Conservation (phyloP, 116 monocot species). For the Zostera marina region DNA sequence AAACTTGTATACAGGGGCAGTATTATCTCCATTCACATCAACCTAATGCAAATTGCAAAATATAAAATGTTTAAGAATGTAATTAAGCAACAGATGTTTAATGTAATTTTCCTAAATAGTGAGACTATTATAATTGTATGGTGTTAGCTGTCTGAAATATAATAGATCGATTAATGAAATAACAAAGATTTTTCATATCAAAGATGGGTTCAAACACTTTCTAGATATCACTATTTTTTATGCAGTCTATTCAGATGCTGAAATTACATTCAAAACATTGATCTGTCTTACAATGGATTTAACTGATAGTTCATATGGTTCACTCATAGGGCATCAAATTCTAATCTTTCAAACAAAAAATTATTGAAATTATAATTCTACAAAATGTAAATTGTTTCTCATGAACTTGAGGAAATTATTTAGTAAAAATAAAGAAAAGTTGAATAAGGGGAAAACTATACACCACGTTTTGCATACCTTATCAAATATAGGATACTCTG, state of each 20-base stretch:
- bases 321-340: not conserved
- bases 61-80: not conserved
- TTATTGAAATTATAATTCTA: not conserved
- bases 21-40: constrained; percentile 64
- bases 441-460: not conserved
- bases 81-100: not conserved
- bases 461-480: constrained; percentile 26
- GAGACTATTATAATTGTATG: not conserved
- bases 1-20: constrained; percentile 75
- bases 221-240: too few species aligned
- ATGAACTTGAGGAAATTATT: not conserved
- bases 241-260: too few species aligned
- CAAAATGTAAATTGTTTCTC: not conserved
- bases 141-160: too few species aligned
- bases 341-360: not conserved
- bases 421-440: not conserved
- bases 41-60: constrained; percentile 26
- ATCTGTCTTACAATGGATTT: too few species aligned
- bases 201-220: too few species aligned
- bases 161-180: too few species aligned
- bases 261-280: too few species aligned
- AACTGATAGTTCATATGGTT: too few species aligned
- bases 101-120: not conserved
- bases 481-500: constrained; percentile 81
- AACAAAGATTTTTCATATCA: too few species aligned